Conservation (phyloP, 306 rosid genomes). For the Pterocarpus santalinus region DNA sequence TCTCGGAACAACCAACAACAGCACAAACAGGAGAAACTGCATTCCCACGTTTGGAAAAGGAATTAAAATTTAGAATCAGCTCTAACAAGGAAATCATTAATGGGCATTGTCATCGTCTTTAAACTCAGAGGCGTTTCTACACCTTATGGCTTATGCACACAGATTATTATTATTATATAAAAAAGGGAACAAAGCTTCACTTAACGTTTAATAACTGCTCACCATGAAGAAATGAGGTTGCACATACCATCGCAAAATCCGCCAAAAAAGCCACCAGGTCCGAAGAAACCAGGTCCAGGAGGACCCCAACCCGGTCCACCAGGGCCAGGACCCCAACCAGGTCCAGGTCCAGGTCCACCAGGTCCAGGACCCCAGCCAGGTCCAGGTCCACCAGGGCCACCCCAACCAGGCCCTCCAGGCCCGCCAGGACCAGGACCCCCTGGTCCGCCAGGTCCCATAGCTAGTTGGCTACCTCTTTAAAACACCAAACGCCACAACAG, state of each 20-base stretch:
- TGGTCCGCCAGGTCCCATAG: constrained; percentile 66
- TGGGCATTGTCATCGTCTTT: neutral
- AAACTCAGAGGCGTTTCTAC: neutral
- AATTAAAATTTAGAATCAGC: neutral
- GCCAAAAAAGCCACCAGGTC: constrained; percentile 67
- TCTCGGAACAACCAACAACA: constrained; percentile 75
- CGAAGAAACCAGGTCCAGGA: constrained; percentile 48
- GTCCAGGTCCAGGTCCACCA: constrained; percentile 41
- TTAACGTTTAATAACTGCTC: neutral
- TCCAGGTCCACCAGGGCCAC: constrained; percentile 41
- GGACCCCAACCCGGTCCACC: constrained; percentile 55
- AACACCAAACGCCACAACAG: constrained; percentile 1
- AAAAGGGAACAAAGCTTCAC: neutral
- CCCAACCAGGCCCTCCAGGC: constrained; percentile 52
- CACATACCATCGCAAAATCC: constrained; percentile 74
- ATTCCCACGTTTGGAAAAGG: neutral
- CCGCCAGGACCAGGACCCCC: constrained; percentile 42
- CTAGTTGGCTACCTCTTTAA: neutral
- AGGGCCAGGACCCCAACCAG: constrained; percentile 48
- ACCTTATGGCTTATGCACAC: neutral
- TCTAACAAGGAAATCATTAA: neutral
- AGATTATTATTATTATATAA: neutral
- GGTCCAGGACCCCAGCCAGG: constrained; percentile 49
- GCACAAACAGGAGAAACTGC: constrained; percentile 78
- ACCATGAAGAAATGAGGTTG: constrained; percentile 70